These are phyloP conservation scores for Candida khao-thaluensis DNA, from an alignment of 805 yeast genomes.

Conservation along the genomic window DNA sequence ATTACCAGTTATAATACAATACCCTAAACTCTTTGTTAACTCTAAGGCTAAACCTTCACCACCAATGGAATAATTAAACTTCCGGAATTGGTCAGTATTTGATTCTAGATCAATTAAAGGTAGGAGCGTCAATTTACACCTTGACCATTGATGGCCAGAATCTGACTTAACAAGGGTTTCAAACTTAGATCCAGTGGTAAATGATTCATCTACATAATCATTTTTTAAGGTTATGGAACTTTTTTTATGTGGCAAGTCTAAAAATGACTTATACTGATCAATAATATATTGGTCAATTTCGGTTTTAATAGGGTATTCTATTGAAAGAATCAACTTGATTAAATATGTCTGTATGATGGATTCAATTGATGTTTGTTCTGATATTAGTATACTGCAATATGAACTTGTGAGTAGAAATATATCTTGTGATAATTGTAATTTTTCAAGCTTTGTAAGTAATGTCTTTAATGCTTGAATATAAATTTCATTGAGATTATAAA, in stretches of 20 bases:
- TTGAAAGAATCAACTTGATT: conserved; percentile 17
- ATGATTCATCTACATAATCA: conserved; percentile 33
- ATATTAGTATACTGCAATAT: not conserved
- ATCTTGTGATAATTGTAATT: not conserved
- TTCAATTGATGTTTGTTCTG: conserved; percentile 20
- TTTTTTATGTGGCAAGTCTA: conserved; percentile 15
- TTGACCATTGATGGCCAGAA: conserved; percentile 36
- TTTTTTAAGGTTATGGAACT: conserved; percentile 26
- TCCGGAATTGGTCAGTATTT: conserved; percentile 31
- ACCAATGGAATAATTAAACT: conserved; percentile 26
- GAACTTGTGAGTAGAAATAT: not conserved
- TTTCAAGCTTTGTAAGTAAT: conserved; percentile 6
- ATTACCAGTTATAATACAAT: conserved; percentile 39
- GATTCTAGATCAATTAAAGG: conserved; percentile 36
- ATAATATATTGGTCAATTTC: conserved; percentile 17
- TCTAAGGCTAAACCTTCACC: conserved; percentile 14
- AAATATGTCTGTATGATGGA: conserved; percentile 18
- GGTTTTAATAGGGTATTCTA: conserved; percentile 11
- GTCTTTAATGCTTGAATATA: conserved; percentile 15
- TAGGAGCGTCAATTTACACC: conserved; percentile 34
- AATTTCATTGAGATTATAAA: conserved; percentile 23
- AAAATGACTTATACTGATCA: conserved; percentile 12
- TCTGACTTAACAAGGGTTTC: conserved; percentile 24
- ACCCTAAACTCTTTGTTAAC: conserved; percentile 25
- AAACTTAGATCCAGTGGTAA: conserved; percentile 20